These are phyloP conservation scores for Vigna angularis DNA, from an alignment of 306 rosid species.

Conservation along the genomic window DNA sequence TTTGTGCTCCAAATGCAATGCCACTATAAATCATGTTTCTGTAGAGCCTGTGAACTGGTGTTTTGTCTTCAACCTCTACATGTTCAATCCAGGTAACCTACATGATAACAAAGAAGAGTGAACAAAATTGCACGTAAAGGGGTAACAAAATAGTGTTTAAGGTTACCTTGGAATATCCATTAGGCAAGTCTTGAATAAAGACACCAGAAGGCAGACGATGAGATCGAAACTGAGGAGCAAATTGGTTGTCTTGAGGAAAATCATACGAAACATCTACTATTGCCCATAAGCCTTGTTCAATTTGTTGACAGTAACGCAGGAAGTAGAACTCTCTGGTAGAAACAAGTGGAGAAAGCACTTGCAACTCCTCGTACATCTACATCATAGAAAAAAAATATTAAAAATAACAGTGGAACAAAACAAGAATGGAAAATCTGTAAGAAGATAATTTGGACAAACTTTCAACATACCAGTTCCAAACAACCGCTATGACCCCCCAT, in stretches of 20 bases:
- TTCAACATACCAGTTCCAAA: slow-evolving; percentile 73
- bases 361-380: slow-evolving; percentile 89
- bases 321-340: slow-evolving; percentile 81
- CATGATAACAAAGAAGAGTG: slow-evolving; percentile 26
- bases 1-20: slow-evolving; percentile 83
- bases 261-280: slow-evolving; percentile 83
- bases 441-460: not conserved
- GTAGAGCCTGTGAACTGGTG: slow-evolving; percentile 74
- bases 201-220: slow-evolving; percentile 91
- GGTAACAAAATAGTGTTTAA: slow-evolving; percentile 8
- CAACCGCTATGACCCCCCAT: slow-evolving; percentile 77
- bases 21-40: slow-evolving; percentile 74
- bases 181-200: slow-evolving; percentile 94
- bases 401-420: slow-evolving; percentile 3
- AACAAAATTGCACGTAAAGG: slow-evolving; percentile 1
- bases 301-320: slow-evolving; percentile 87
- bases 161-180: slow-evolving; percentile 86
- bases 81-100: slow-evolving; percentile 97
- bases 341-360: slow-evolving; percentile 82
- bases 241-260: slow-evolving; percentile 74
- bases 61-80: slow-evolving; percentile 83
- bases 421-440: not conserved
- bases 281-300: slow-evolving; percentile 89
- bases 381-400: not conserved
- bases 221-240: slow-evolving; percentile 61